Evolutionary conservation across 1,284 basidiomycete genomes (phyloP).

Genomic region (Trametes versicolor): DNA sequence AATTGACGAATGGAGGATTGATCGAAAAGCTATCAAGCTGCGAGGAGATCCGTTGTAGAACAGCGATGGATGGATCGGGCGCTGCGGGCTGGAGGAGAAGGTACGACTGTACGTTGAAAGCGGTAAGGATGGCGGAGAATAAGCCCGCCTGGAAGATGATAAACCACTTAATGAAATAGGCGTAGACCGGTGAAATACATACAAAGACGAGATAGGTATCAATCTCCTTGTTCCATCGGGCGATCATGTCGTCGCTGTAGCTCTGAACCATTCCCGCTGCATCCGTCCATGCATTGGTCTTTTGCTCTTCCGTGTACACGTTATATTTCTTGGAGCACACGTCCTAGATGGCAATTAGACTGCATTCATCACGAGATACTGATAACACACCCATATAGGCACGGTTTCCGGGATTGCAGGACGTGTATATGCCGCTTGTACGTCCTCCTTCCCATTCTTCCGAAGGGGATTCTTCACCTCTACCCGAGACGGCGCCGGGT

Average conservation of each 20-base stretch:
- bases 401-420: too few species aligned
- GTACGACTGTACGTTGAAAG: conserved; percentile 24
- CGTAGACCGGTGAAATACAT: not conserved
- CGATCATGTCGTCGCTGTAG: conserved; percentile 18
- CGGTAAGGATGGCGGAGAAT: conserved; percentile 25
- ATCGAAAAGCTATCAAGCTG: conserved; percentile 23
- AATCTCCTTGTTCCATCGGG: conserved; percentile 26
- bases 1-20: conserved; percentile 19
- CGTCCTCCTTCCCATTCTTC: too few species aligned
- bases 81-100: conserved; percentile 10
- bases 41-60: conserved; percentile 15
- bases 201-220: conserved; percentile 27
- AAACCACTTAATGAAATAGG: too few species aligned
- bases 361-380: too few species aligned
- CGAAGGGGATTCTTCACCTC: too few species aligned
- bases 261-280: conserved; percentile 7
- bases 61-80: conserved; percentile 8
- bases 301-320: conserved; percentile 8
- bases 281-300: conserved; percentile 10
- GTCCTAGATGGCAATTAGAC: too few species aligned
- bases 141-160: conserved; percentile 19
- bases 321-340: too few species aligned
- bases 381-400: too few species aligned
- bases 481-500: too few species aligned
- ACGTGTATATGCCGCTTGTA: too few species aligned